phyloP scores from a whole-genome alignment of 257 asterid species.

The Marsdenia floribunda region DNA sequence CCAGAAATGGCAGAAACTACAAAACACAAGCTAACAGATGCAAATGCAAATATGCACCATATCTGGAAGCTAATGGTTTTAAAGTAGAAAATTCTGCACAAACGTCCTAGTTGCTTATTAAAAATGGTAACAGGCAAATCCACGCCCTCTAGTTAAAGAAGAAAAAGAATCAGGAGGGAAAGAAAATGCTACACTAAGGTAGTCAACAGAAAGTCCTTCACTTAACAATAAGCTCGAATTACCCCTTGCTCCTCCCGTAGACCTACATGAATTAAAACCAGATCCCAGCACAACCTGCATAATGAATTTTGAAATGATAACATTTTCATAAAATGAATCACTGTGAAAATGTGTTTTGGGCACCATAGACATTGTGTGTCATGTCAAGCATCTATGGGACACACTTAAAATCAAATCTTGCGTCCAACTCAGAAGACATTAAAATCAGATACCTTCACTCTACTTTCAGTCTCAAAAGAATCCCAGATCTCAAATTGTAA shows the following conservation, averaged over 20 bases:
- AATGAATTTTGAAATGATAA: not conserved
- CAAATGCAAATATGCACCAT: not conserved
- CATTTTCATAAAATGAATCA: not conserved
- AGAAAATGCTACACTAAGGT: not conserved
- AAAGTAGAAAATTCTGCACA: not conserved
- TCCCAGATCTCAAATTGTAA: not conserved
- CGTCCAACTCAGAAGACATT: not conserved
- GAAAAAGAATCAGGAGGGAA: not conserved
- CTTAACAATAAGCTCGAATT: not conserved
- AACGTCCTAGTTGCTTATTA: not conserved
- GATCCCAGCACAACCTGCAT: not conserved
- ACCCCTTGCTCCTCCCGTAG: not conserved
- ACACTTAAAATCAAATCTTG: not conserved
- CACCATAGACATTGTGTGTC: not conserved
- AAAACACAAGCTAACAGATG: not conserved
- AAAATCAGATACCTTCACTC: not conserved
- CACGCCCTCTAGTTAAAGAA: not conserved
- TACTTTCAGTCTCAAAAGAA: not conserved
- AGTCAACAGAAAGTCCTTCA: not conserved
- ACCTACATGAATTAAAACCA: not conserved
- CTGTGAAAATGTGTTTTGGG: not conserved
- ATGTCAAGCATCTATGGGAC: not conserved
- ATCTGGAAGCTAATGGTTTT: not conserved
- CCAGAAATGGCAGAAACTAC: slow-evolving; percentile 4
- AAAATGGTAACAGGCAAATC: not conserved